Conservation (phyloP, 371 early-diverging fungal genomes). For the Haplosporangium sp. region DNA sequence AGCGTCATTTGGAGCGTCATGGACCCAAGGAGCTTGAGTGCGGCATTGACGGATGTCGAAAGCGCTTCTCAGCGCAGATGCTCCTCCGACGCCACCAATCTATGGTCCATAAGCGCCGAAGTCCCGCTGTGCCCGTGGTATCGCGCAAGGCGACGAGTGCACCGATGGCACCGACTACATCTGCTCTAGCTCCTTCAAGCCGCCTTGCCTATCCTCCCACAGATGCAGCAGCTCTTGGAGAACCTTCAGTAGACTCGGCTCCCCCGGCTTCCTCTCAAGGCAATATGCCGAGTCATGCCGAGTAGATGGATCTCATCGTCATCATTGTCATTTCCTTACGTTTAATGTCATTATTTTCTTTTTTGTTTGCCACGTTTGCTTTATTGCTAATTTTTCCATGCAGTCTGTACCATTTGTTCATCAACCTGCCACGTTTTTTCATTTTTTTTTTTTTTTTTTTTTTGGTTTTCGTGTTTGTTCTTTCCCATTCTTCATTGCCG, state of each 20-base stretch:
- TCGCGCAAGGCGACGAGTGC: conserved; percentile 11
- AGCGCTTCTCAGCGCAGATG: conserved; percentile 54
- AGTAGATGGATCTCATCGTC: too few relatives aligned
- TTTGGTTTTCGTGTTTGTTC: background rate
- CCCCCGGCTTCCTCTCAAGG: too few relatives aligned
- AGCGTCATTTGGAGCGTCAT: conserved; percentile 53
- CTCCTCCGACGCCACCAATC: conserved; percentile 51
- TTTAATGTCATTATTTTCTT: too few relatives aligned
- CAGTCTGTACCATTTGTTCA: background rate
- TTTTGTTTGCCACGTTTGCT: conserved; percentile 5
- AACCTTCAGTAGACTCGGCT: too few relatives aligned
- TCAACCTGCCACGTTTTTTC: conserved; percentile 9
- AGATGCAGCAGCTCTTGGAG: too few relatives aligned
- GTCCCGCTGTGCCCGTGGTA: conserved; percentile 26
- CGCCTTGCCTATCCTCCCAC: conserved; percentile 10
- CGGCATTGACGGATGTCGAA: conserved; percentile 52
- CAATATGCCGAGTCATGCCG: too few relatives aligned
- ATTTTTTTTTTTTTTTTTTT: conserved; percentile 3
- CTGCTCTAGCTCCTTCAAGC: conserved; percentile 1
- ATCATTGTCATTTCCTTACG: too few relatives aligned
- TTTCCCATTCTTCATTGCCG: background rate
- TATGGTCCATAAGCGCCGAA: conserved; percentile 51
- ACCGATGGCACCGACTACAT: conserved; percentile 4
- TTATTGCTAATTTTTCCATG: too few relatives aligned
- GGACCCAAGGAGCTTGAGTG: conserved; percentile 54